phyloP scores from a whole-genome alignment of 176 grass and related monocot species.

The Aegilops bicornis region DNA sequence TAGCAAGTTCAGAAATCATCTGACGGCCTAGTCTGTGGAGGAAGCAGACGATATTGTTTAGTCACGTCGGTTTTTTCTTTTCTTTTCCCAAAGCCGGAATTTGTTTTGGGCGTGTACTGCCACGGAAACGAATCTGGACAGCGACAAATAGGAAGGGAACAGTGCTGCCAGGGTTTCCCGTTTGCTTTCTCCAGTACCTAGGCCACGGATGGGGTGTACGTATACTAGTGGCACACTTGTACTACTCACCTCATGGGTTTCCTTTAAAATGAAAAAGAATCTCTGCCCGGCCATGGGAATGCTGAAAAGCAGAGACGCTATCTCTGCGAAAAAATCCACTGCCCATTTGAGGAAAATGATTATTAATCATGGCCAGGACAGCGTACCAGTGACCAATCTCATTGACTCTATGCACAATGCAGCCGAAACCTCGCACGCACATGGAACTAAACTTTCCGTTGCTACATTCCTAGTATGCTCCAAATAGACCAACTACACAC shows the following conservation, averaged over 20 bases:
- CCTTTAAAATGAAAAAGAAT: background rate
- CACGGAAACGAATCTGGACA: background rate
- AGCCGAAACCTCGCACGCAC: background rate
- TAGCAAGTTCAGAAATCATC: background rate
- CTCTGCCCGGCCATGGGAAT: slow-evolving; percentile 12
- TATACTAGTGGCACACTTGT: background rate
- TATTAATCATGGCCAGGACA: too few species aligned
- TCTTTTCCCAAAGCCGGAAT: background rate
- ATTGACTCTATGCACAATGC: background rate
- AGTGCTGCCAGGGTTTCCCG: background rate
- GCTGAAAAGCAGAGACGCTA: slow-evolving; percentile 2
- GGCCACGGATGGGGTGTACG: background rate
- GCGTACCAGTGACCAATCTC: too few species aligned
- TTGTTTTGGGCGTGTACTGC: background rate
- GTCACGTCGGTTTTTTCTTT: background rate
- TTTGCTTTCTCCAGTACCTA: slow-evolving; percentile 36
- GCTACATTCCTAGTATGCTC: too few species aligned
- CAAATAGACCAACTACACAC: too few species aligned
- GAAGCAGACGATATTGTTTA: slow-evolving; percentile 7
- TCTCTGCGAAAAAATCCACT: slow-evolving; percentile 6
- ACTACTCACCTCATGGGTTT: background rate
- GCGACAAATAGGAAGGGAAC: slow-evolving; percentile 25
- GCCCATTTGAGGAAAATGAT: background rate
- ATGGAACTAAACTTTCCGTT: too few species aligned
- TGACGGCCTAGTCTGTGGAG: background rate